Evolutionary conservation across 495 filamentous ascomycete species (phyloP).

Genomic region (Wilcoxina mikolae): DNA sequence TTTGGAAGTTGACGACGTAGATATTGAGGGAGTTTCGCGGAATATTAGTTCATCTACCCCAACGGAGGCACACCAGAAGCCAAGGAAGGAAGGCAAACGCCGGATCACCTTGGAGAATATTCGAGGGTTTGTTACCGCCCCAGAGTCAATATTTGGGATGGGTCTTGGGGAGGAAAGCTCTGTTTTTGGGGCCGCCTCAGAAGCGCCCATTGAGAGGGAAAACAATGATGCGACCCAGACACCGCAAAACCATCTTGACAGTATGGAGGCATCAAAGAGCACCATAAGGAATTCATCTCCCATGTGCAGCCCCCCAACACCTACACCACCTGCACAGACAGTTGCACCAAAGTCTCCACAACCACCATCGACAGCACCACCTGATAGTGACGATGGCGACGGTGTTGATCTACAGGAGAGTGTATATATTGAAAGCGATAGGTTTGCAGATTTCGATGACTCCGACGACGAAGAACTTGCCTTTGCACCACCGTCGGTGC

Average conservation of each 20-base stretch:
- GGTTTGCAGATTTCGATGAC: conserved; percentile 21
- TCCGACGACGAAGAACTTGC: conserved; percentile 26
- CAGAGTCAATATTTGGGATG: conserved; percentile 56
- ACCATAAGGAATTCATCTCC: conserved; percentile 7
- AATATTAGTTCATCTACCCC: conserved; percentile 29
- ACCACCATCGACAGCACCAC: not conserved
- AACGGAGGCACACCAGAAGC: conserved; percentile 17
- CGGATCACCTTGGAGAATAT: conserved; percentile 49
- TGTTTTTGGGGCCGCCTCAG: conserved; percentile 28
- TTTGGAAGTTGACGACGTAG: conserved; percentile 49
- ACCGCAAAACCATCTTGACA: not conserved
- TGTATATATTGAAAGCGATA: conserved; percentile 9
- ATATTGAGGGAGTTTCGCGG: conserved; percentile 44
- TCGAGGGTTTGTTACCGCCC: conserved; percentile 51
- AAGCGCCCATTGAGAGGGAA: conserved; percentile 33
- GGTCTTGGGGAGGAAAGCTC: conserved; percentile 44
- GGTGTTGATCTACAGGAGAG: not conserved
- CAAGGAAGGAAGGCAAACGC: conserved; percentile 46
- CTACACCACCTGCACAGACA: not conserved
- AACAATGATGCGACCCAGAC: not conserved
- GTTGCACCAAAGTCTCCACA: not conserved
- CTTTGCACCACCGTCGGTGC: conserved; percentile 16
- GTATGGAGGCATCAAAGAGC: conserved; percentile 11
- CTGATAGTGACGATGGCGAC: not conserved
- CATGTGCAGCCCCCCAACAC: not conserved